Evolutionary conservation across 2,329 filamentous ascomycete species (phyloP).

Genomic region (Pseudofabraea citricarpa): DNA sequence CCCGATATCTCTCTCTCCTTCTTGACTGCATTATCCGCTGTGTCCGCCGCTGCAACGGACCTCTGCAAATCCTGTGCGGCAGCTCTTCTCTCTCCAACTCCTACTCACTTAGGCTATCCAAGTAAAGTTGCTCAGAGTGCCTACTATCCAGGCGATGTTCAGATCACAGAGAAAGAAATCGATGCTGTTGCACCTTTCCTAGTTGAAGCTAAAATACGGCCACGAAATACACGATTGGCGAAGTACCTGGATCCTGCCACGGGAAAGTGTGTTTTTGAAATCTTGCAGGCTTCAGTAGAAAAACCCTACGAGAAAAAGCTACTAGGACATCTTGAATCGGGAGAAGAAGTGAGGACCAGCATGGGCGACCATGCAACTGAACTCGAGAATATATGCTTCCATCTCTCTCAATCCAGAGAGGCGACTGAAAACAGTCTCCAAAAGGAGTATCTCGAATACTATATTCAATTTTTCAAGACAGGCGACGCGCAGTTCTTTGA

Average conservation of each 20-base stretch:
- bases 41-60: neutral
- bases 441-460: constrained; percentile 43
- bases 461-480: constrained; percentile 49
- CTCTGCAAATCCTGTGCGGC: constrained; percentile 18
- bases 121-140: constrained; percentile 45
- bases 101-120: constrained; percentile 53
- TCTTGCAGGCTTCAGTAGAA: constrained; percentile 36
- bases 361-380: constrained; percentile 49
- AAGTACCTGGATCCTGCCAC: constrained; percentile 30
- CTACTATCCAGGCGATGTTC: constrained; percentile 50
- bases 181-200: constrained; percentile 43
- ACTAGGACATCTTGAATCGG: too few species aligned
- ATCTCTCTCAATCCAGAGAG: constrained; percentile 41
- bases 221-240: constrained; percentile 53
- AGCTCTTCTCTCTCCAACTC: constrained; percentile 44
- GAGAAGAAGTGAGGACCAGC: constrained; percentile 39
- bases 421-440: constrained; percentile 49
- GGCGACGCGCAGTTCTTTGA: constrained; percentile 52
- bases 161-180: constrained; percentile 48
- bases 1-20: neutral
- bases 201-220: constrained; percentile 42
- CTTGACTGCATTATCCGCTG: neutral
- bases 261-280: constrained; percentile 37
- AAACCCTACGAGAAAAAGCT: too few species aligned
- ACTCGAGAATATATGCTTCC: constrained; percentile 42